A percentile compares a stretch with the other conserved stretches of the same genome.
Evolutionary conservation across 2,329 filamentous ascomycete species (phyloP).

Genomic region (Drechslerella dactyloides): DNA sequence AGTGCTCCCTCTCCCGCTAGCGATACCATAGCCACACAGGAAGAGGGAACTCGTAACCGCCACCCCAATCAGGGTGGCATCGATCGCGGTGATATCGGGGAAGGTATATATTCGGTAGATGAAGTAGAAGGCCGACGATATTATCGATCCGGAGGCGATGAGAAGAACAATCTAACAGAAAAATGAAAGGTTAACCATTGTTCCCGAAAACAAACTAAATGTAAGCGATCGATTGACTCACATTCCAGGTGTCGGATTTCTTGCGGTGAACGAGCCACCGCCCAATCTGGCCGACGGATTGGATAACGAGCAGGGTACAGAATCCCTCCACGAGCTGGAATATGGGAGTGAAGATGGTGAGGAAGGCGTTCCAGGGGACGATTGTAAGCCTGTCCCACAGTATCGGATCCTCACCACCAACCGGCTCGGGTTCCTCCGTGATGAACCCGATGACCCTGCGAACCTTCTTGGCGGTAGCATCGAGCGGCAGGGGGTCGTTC

Average conservation of each 20-base stretch:
- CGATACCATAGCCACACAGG: conserved; percentile 90
- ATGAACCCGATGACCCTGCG: conserved; percentile 33
- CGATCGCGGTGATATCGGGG: conserved; percentile 87
- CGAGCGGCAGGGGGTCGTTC: conserved; percentile 66
- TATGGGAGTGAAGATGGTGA: conserved; percentile 88
- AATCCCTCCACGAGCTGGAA: conserved; percentile 97
- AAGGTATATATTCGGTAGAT: conserved; percentile 94
- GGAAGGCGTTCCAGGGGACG: conserved; percentile 83
- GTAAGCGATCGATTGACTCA: conserved; percentile 63
- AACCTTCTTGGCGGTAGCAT: conserved; percentile 32
- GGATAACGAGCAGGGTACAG: conserved; percentile 93
- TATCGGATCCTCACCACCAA: conserved; percentile 49
- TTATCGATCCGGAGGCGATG: conserved; percentile 84
- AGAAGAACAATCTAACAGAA: conserved; percentile 82
- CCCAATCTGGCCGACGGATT: conserved; percentile 91
- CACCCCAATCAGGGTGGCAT: conserved; percentile 89
- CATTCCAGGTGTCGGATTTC: conserved; percentile 92
- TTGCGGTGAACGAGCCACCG: conserved; percentile 87
- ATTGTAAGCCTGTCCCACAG: conserved; percentile 79
- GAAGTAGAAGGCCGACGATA: conserved; percentile 93
- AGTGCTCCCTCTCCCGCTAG: conserved; percentile 89
- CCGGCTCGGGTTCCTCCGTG: conserved; percentile 43
- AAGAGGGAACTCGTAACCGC: conserved; percentile 92
- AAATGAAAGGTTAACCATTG: conserved; percentile 26
- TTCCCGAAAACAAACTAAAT: no score